Evolutionary conservation across 2,329 filamentous ascomycete genomes (phyloP), one percentile per base, ranked within the genome.

Genomic region (Boeremia exigua): DNA sequence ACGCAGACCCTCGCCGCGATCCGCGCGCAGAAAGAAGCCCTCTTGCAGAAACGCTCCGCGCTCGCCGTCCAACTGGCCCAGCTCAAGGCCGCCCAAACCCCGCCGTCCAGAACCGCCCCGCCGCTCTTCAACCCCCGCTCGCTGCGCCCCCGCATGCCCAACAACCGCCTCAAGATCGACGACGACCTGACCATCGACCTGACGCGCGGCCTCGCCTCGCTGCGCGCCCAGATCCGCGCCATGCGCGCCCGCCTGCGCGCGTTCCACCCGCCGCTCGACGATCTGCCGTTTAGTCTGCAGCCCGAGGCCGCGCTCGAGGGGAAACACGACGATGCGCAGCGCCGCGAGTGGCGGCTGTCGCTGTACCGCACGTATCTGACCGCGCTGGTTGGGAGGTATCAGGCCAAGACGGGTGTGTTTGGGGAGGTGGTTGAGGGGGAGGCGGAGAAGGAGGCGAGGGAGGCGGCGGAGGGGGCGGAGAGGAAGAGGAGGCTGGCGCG

Each of bases 331-430:
- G n/a, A n/a, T n/a, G n/a, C n/a, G n/a, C n/a, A n/a, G n/a, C n/a
- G n/a, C n/a, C n/a, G n/a, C 19, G 19, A 23, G 19, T 23, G 19
- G 19, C 19, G 2, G 19, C 19, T 23, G 19, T 23, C 19, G 19
- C 8, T 62, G 0, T 29, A 72, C n/a, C 60, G 63, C 36, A 68
- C 59, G 1, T 74, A 69, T 67, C 56, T 73, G 0, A 70, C 62
- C 45, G 66, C 73, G 11, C 37, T 74, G 0, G 39, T 62, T 0
- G 53, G 37, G 6, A 61, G 67, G 38, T 74, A 66, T 61, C 52
- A 66, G 17, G 62, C 58, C 1, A 42, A 61, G 15, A 55, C 62
- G 12, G 49, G 57, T 1, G 17, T 38, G 1, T 27, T 28, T 2
- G 49, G 42, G 14, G 14, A 23, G n/a, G 3, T n/a, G 1, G 40